Percentiles rank a stretch among this genome's conserved stretches.
These are phyloP conservation scores for Taphrina betulina DNA, from an alignment of 1,139 yeast genomes.

Conservation along the genomic window DNA sequence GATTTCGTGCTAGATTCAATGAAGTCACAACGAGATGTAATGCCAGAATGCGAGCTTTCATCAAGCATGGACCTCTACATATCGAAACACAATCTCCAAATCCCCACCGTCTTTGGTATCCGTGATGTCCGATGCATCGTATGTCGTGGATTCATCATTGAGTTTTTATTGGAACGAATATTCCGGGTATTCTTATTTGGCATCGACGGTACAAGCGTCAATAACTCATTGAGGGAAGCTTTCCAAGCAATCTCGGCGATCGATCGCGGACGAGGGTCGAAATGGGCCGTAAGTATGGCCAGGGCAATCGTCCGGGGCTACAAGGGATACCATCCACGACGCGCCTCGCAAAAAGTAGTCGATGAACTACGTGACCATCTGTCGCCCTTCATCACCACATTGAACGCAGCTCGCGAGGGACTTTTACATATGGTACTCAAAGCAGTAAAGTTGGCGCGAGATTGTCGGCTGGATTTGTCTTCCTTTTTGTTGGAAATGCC, in stretches of 20 bases:
- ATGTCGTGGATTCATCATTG: slow-evolving; percentile 28
- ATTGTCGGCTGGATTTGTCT: slow-evolving; percentile 18
- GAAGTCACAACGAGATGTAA: slow-evolving; percentile 14
- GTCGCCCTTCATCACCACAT: not conserved
- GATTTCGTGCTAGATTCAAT: slow-evolving; percentile 8
- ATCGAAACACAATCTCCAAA: slow-evolving; percentile 4
- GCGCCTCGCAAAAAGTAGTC: too few species aligned
- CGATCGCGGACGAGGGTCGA: slow-evolving; percentile 11
- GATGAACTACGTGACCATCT: not conserved
- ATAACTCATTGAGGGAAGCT: slow-evolving; percentile 10
- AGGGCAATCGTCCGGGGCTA: too few species aligned
- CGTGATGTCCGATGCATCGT: slow-evolving; percentile 30
- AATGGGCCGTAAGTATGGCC: slow-evolving; percentile 26
- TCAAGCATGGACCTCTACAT: slow-evolving; percentile 13
- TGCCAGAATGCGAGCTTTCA: slow-evolving; percentile 3
- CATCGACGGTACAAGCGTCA: not conserved
- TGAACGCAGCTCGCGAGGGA: not conserved
- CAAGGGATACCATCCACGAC: too few species aligned
- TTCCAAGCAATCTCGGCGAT: slow-evolving; percentile 15
- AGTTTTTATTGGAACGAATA: slow-evolving; percentile 22
- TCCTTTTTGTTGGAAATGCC: slow-evolving; percentile 27
- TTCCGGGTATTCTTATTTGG: slow-evolving; percentile 29
- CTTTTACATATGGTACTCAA: not conserved
- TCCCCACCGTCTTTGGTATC: slow-evolving; percentile 23
- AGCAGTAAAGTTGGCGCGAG: slow-evolving; percentile 21